Base-by-base conservation (phyloP, 2,329 filamentous ascomycete genomes). In the Trichoderma arundinaceum region DNA sequence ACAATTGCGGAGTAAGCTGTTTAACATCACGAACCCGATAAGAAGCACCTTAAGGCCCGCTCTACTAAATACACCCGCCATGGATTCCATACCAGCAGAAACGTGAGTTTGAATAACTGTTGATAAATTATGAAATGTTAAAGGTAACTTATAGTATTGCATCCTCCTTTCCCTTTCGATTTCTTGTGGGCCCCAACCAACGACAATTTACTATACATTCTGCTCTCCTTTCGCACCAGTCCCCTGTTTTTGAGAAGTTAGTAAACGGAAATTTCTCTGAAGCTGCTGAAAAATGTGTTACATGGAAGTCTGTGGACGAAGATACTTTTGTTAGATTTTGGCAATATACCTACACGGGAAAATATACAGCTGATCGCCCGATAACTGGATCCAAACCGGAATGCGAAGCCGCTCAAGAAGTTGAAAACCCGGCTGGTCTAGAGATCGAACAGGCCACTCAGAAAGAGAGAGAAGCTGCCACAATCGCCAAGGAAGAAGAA, bases 321-420 rank as follows among this genome's bases (percentile, higher is more conserved):
- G 54, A 57, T 35, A 69, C 66, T 2, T 69, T 69, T 13, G 17
- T 68, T 5, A 56, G 64, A 19, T 68, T 69, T 12, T 64, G 63
- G 63, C 43, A 69, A 32, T 69, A 68, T 28, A 43, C 62, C 8
- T 69, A 68, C 43, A 68, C 59, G 32, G 58, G 66, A n/a, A 57
- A 66, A 32, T 69, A 68, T 49, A 32, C 53, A 7, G 35, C 48
- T 39, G 32, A 56, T 33, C 38, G 32, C 12, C 56, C 49, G 13
- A 28, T 38, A 58, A 15, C 28, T 35, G 33, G 41, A 33, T 15
- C 44, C 3, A 39, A 32, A 19, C 32, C 12, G 4, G 12, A 32
- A 13, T 32, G 9, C 1, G 9, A 65, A 15, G 56, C 43, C 48
- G n/a, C 2, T 39, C 15, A 33, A 1, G 13, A 41, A 54, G 2